Percentiles rank a stretch among this genome's conserved stretches.
Conservation (phyloP, 2,329 filamentous ascomycete species). For the Pleomassaria siparia region DNA sequence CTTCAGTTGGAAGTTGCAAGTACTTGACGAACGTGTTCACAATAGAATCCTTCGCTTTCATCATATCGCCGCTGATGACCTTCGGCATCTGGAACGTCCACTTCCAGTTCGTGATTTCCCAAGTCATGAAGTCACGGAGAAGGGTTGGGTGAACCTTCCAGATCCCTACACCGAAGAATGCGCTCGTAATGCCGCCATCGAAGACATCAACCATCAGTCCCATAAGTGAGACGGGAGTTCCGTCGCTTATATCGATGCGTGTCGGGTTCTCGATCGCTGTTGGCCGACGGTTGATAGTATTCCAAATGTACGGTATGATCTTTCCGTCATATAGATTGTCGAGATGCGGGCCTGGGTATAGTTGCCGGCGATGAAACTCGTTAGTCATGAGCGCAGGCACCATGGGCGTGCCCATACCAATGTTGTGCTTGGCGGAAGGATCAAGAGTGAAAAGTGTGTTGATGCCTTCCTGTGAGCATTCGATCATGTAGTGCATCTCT, state of each 20-base stretch:
- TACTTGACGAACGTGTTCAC: constrained; percentile 10
- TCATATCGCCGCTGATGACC: constrained; percentile 13
- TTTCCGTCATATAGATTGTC: constrained; percentile 7
- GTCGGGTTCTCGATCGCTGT: background rate
- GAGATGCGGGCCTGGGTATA: constrained; percentile 7
- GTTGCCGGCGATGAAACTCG: constrained; percentile 12
- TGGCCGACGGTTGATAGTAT: background rate
- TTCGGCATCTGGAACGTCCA: constrained; percentile 11
- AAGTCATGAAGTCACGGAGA: constrained; percentile 9
- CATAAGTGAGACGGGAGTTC: background rate
- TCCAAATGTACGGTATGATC: constrained; percentile 6
- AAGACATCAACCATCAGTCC: constrained; percentile 6
- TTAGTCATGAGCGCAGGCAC: constrained; percentile 11
- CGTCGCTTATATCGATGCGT: background rate
- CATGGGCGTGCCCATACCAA: background rate
- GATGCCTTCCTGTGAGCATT: background rate
- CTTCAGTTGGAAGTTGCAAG: constrained; percentile 1
- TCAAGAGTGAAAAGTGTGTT: background rate
- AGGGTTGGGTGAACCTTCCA: constrained; percentile 7
- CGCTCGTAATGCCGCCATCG: constrained; percentile 2
- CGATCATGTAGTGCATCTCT: background rate
- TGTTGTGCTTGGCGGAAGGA: background rate
- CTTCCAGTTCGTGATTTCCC: constrained; percentile 18
- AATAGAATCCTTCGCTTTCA: constrained; percentile 7
- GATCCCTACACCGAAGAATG: constrained; percentile 8